Evolutionary conservation across 2,329 filamentous ascomycete genomes (phyloP).

Genomic region (Xylariaceae sp.): DNA sequence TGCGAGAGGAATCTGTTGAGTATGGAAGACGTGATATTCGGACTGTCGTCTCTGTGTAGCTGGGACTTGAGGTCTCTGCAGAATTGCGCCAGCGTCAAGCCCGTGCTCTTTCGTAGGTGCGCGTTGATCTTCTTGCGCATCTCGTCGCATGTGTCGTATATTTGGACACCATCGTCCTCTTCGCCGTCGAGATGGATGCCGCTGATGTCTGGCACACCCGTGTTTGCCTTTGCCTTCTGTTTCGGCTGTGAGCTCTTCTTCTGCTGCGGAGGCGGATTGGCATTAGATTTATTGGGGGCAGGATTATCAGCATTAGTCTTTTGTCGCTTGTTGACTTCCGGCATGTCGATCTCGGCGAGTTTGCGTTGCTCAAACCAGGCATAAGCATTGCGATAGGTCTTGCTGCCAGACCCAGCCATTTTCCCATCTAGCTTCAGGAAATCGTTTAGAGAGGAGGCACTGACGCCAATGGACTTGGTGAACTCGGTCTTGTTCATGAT

Average conservation of each 20-base stretch:
- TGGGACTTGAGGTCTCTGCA: slow-evolving; percentile 40
- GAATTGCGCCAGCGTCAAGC: slow-evolving; percentile 50
- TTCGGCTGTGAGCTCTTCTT: neutral
- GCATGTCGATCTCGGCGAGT: slow-evolving; percentile 23
- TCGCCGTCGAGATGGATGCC: slow-evolving; percentile 43
- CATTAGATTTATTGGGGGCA: neutral
- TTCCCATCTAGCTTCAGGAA: slow-evolving; percentile 18
- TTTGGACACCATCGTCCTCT: slow-evolving; percentile 39
- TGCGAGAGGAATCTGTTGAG: slow-evolving; percentile 49
- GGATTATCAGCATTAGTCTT: slow-evolving; percentile 17
- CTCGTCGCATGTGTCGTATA: slow-evolving; percentile 59
- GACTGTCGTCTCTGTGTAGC: slow-evolving; percentile 32
- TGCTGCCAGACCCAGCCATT: slow-evolving; percentile 14
- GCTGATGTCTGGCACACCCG: slow-evolving; percentile 34
- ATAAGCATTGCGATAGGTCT: slow-evolving; percentile 17
- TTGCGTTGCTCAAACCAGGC: slow-evolving; percentile 26
- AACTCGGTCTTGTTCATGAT: slow-evolving; percentile 28
- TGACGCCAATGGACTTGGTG: slow-evolving; percentile 16
- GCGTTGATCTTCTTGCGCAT: slow-evolving; percentile 54
- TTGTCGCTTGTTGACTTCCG: slow-evolving; percentile 25
- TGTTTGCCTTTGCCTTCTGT: neutral
- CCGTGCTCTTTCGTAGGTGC: slow-evolving; percentile 41
- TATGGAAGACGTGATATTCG: slow-evolving; percentile 36
- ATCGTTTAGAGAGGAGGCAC: slow-evolving; percentile 7
- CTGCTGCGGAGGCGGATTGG: neutral